Conservation (phyloP, 345 rosid species). For the Eucalyptus erythrocorys region DNA sequence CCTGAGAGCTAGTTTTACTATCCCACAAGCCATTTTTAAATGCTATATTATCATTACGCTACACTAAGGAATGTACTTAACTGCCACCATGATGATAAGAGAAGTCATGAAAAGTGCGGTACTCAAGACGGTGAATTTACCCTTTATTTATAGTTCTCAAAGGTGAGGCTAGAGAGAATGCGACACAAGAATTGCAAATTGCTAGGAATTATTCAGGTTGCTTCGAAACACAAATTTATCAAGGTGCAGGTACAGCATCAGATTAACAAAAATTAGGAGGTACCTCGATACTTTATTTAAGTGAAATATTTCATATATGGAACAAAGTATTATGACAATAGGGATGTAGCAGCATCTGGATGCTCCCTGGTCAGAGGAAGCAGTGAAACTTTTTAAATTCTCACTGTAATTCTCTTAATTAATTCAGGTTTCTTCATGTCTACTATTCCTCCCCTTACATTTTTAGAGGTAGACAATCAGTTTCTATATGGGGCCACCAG, state of each 20-base stretch:
- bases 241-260: neutral
- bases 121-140: neutral
- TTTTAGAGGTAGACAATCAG: neutral
- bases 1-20: neutral
- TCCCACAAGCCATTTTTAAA: neutral
- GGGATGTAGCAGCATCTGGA: neutral
- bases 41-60: neutral
- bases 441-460: neutral
- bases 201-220: neutral
- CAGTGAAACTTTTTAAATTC: neutral
- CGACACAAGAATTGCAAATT: neutral
- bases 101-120: neutral
- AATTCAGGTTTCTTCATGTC: neutral
- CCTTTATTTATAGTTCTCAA: neutral
- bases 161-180: neutral
- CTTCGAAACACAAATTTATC: neutral
- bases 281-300: neutral
- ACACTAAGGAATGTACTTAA: neutral
- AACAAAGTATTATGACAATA: neutral
- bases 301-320: neutral
- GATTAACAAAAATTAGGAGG: neutral
- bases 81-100: neutral
- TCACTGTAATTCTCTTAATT: neutral
- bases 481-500: neutral
- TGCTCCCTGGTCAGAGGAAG: neutral